phyloP scores from a whole-genome alignment of 805 yeast genomes.

The Saturnispora gosingensis region DNA sequence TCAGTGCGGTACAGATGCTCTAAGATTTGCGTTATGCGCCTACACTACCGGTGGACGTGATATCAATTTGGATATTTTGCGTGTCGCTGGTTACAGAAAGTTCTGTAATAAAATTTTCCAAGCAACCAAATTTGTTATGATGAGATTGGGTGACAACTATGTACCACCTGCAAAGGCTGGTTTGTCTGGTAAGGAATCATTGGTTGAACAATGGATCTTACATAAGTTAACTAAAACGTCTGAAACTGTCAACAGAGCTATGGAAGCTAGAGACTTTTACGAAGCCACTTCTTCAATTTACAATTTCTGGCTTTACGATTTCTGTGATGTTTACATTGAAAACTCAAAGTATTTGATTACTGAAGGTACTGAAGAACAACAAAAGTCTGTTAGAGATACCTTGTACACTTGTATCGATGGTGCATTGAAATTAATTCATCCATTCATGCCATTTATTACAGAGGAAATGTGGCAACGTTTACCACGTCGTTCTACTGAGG shows the following conservation, averaged over 20 bases:
- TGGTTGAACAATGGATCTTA: constrained; percentile 95
- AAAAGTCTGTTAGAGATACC: constrained; percentile 87
- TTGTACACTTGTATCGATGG: constrained; percentile 87
- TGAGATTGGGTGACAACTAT: constrained; percentile 86
- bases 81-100: constrained; percentile 98
- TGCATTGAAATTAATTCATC: constrained; percentile 87
- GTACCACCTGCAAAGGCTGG: constrained; percentile 58
- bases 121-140: constrained; percentile 93
- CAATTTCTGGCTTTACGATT: constrained; percentile 88
- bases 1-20: constrained; percentile 98
- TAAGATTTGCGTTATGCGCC: constrained; percentile 96
- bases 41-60: constrained; percentile 99
- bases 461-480: constrained; percentile 99
- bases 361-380: constrained; percentile 82
- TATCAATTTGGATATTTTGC: constrained; percentile 87
- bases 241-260: constrained; percentile 48
- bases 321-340: constrained; percentile 97
- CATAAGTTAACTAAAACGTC: constrained; percentile 72
- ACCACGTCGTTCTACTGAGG: constrained; percentile 74
- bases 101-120: constrained; percentile 99
- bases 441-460: constrained; percentile 95
- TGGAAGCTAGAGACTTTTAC: constrained; percentile 83
- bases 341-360: constrained; percentile 87
- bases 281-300: constrained; percentile 81
- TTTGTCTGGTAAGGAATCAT: constrained; percentile 69